Conservation (phyloP, 805 yeast genomes). For the Nematodospora valgi region DNA sequence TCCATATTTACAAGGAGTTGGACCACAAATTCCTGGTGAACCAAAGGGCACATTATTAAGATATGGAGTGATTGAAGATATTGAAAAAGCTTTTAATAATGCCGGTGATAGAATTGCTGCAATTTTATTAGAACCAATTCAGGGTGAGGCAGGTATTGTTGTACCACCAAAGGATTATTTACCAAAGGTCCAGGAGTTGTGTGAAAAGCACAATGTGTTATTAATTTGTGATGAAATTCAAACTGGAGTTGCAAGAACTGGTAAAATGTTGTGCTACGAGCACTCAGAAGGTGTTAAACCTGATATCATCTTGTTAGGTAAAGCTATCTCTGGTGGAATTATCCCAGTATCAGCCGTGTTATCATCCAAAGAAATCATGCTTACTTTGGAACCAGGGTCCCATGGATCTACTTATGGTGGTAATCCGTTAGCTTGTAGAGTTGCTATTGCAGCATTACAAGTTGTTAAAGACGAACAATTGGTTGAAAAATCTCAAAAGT, state of each 20-base stretch:
- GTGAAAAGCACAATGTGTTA: conserved; percentile 80
- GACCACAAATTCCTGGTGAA: conserved; percentile 80
- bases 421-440: conserved; percentile 90
- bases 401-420: conserved; percentile 99
- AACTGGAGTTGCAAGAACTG: conserved; percentile 97
- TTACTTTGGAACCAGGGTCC: conserved; percentile 86
- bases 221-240: conserved; percentile 96
- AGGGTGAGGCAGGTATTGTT: conserved; percentile 97
- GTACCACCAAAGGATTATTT: conserved; percentile 87
- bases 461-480: conserved; percentile 86
- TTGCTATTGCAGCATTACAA: conserved; percentile 88
- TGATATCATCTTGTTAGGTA: conserved; percentile 85
- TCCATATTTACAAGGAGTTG: conserved; percentile 80
- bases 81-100: conserved; percentile 72
- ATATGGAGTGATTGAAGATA: conserved; percentile 83
- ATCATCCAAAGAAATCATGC: conserved; percentile 87
- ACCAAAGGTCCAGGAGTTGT: conserved; percentile 64
- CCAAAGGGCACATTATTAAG: conserved; percentile 57
- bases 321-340: conserved; percentile 95
- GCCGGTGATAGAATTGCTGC: conserved; percentile 93
- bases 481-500: conserved; percentile 67
- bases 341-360: conserved; percentile 89
- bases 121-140: conserved; percentile 89
- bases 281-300: conserved; percentile 79
- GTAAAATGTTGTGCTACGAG: conserved; percentile 87